Percentiles rank a stretch among this genome's conserved stretches.
phyloP scores from a whole-genome alignment of 495 filamentous ascomycete species.

The Neurospora pannonica region DNA sequence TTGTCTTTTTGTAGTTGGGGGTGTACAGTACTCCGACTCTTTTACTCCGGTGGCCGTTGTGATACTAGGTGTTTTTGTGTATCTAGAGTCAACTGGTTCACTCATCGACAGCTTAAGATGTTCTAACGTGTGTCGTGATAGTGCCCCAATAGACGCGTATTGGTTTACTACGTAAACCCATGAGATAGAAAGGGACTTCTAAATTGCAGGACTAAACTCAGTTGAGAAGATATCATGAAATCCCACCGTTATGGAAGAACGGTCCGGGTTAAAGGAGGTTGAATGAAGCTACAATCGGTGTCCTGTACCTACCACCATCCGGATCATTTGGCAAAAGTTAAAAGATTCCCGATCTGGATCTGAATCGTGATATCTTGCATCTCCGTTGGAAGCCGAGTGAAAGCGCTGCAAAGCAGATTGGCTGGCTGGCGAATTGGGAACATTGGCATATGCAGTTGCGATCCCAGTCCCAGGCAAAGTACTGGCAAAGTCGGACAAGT shows the following conservation, averaged over 20 bases:
- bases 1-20: not conserved
- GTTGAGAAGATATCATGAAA: not conserved
- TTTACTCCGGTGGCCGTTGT: not conserved
- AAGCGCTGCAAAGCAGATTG: not conserved
- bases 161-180: not conserved
- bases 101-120: not conserved
- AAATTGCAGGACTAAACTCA: not conserved
- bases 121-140: not conserved
- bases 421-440: not conserved
- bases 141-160: not conserved
- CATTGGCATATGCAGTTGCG: not conserved
- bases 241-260: not conserved
- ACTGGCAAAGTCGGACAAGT: not conserved
- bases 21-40: not conserved
- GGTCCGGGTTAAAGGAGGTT: not conserved
- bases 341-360: not conserved
- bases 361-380: not conserved
- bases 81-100: not conserved
- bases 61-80: not conserved
- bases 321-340: not conserved
- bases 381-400: not conserved
- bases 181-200: not conserved
- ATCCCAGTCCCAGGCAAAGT: not conserved
- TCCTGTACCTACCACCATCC: not conserved
- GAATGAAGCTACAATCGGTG: not conserved